A percentile compares a stretch with the other conserved stretches of the same genome.
phyloP scores from a whole-genome alignment of 371 early-diverging fungal species.

The Apophysomyces variabilis region DNA sequence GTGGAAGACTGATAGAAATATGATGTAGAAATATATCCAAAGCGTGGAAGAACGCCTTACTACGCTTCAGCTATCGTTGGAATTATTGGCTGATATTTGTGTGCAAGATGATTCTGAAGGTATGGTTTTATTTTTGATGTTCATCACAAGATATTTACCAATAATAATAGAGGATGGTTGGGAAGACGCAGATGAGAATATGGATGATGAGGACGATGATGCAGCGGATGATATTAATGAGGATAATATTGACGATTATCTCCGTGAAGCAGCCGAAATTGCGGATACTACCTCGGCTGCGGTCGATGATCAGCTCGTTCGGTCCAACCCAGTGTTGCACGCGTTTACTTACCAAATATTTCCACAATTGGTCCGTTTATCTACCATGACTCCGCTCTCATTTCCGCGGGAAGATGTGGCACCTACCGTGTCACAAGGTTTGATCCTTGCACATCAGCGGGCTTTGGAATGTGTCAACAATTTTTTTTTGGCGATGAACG shows the following conservation, averaged over 20 bases:
- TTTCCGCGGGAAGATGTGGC: conserved; percentile 50
- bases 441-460: conserved; percentile 65
- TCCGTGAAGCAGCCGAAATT: conserved; percentile 29
- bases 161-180: conserved; percentile 49
- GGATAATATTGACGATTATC: conserved; percentile 53
- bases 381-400: conserved; percentile 58
- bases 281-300: conserved; percentile 26
- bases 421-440: conserved; percentile 52
- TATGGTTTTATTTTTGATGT: conserved; percentile 9
- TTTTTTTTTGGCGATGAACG: conserved; percentile 72
- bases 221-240: conserved; percentile 53
- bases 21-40: conserved; percentile 38
- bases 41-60: conserved; percentile 59
- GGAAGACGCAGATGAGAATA: conserved; percentile 60
- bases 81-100: conserved; percentile 82
- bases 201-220: conserved; percentile 54
- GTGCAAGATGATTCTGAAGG: conserved; percentile 63
- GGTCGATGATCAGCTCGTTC: conserved; percentile 28
- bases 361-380: conserved; percentile 57
- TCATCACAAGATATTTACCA: background rate
- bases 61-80: conserved; percentile 76
- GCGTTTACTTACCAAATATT: conserved; percentile 50
- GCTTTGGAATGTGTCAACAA: conserved; percentile 80
- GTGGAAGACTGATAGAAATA: background rate
- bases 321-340: conserved; percentile 51